Conservation (phyloP, 192 early-diverging fungal genomes). For the Oehlia diaphana region DNA sequence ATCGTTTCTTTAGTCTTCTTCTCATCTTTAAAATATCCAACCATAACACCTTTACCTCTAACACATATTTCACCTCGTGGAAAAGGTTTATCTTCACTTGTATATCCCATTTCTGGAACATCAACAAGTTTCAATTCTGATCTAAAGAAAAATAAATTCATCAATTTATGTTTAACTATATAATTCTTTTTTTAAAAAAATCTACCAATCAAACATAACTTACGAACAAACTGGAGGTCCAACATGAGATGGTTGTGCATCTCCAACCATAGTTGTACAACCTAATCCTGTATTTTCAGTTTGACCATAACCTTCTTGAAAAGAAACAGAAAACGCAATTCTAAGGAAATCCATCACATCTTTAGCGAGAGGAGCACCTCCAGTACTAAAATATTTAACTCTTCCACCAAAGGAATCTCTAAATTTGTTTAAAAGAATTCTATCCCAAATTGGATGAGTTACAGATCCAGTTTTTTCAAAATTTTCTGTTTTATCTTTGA, state of each 20-base stretch:
- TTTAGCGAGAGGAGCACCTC: slow-evolving; percentile 83
- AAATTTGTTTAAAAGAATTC: slow-evolving; percentile 66
- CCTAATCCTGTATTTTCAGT: slow-evolving; percentile 29
- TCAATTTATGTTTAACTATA: slow-evolving; percentile 43
- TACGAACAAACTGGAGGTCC: neutral
- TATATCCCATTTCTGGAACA: slow-evolving; percentile 87
- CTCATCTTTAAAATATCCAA: slow-evolving; percentile 83
- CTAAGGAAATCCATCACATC: slow-evolving; percentile 88
- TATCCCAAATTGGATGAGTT: slow-evolving; percentile 72
- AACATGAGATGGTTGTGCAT: neutral
- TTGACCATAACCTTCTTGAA: slow-evolving; percentile 71
- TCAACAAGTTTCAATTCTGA: slow-evolving; percentile 82
- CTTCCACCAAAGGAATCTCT: slow-evolving; percentile 75
- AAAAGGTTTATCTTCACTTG: slow-evolving; percentile 65
- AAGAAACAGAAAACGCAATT: slow-evolving; percentile 76
- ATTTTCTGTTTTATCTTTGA: slow-evolving; percentile 53
- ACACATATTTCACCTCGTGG: slow-evolving; percentile 90
- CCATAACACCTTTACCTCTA: slow-evolving; percentile 70
- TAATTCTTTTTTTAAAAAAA: neutral
- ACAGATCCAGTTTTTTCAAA: slow-evolving; percentile 54
- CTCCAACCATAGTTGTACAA: neutral
- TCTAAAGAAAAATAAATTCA: slow-evolving; percentile 55
- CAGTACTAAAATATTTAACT: slow-evolving; percentile 76
- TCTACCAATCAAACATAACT: no score
- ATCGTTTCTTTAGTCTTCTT: slow-evolving; percentile 79